A percentile compares a stretch with the other conserved stretches of the same genome.
phyloP scores from a whole-genome alignment of 2,329 filamentous ascomycete species.

The Neonectria coccinea region DNA sequence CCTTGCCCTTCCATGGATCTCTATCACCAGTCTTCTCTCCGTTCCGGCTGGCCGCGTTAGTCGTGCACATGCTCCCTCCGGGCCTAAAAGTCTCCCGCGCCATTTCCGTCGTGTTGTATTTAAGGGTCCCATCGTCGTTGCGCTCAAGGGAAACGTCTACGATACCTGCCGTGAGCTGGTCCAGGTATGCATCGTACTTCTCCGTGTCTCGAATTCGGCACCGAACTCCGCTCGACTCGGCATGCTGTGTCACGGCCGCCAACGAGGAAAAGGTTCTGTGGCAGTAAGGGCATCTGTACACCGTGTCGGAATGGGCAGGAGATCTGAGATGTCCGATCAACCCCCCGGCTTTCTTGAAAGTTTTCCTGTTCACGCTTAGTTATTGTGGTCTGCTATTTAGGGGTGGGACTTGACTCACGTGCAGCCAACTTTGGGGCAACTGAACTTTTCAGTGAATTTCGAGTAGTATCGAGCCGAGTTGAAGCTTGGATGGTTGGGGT shows the following conservation, averaged over 20 bases:
- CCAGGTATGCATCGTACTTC: constrained; percentile 50
- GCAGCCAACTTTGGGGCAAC: constrained; percentile 66
- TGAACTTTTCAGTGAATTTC: constrained; percentile 57
- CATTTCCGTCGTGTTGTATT: constrained; percentile 41
- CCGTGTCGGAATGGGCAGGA: constrained; percentile 51
- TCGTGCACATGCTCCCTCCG: not conserved
- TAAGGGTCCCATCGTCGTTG: constrained; percentile 46
- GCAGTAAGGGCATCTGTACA: constrained; percentile 60
- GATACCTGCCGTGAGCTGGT: constrained; percentile 50
- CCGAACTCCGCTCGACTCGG: constrained; percentile 56
- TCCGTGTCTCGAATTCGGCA: constrained; percentile 59
- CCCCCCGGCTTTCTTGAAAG: constrained; percentile 49
- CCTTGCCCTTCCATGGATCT: constrained; percentile 14
- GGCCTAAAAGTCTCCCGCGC: constrained; percentile 17
- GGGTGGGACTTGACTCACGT: constrained; percentile 52
- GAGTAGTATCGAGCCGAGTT: constrained; percentile 61
- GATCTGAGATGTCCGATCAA: constrained; percentile 60
- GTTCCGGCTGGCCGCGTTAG: not conserved
- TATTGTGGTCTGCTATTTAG: not conserved
- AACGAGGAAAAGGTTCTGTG: constrained; percentile 54
- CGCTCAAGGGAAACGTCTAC: constrained; percentile 39
- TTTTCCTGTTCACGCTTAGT: constrained; percentile 51
- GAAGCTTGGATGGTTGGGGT: constrained; percentile 63
- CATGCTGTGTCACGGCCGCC: constrained; percentile 60
- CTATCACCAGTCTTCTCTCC: constrained; percentile 12